Conservation (phyloP, 805 yeast genomes). For the Starmerella tilneyi region DNA sequence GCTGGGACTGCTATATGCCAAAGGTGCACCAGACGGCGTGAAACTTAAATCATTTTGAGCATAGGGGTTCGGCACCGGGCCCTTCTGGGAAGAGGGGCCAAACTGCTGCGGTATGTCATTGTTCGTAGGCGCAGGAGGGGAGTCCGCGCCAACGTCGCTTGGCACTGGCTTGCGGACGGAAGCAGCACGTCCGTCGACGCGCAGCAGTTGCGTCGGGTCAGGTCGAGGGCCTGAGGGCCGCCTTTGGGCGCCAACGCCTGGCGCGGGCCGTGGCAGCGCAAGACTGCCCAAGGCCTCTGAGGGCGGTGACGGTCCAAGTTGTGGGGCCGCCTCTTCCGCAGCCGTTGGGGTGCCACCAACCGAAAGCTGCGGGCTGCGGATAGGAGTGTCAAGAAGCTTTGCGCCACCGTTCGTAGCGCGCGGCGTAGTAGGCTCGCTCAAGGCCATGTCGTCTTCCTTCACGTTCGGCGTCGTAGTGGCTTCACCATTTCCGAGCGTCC, state of each 20-base stretch:
- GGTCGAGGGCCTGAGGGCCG: slow-evolving; percentile 20
- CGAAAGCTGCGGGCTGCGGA: slow-evolving; percentile 16
- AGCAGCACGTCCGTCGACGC: background rate
- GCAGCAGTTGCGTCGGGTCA: slow-evolving; percentile 10
- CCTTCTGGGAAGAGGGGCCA: too few relatives aligned
- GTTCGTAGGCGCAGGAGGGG: too few relatives aligned
- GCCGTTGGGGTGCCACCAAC: background rate
- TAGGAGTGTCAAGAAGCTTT: slow-evolving; percentile 19
- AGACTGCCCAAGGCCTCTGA: background rate
- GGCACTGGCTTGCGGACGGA: slow-evolving; percentile 9
- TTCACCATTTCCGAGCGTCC: background rate
- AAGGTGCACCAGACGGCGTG: too few relatives aligned
- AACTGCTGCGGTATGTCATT: too few relatives aligned
- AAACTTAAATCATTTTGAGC: too few relatives aligned
- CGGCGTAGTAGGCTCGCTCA: background rate
- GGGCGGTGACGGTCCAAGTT: slow-evolving; percentile 6
- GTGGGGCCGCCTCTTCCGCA: background rate
- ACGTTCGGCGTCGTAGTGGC: background rate
- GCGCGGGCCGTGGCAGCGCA: background rate
- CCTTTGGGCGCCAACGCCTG: slow-evolving; percentile 5
- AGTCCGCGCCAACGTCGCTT: too few relatives aligned
- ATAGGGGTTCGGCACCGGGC: too few relatives aligned
- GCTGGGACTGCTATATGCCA: too few relatives aligned
- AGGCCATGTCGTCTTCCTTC: background rate
- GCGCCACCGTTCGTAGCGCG: slow-evolving; percentile 6